Conservation (phyloP, 352 stramenopile genomes). For the Phytophthora niederhauseri region DNA sequence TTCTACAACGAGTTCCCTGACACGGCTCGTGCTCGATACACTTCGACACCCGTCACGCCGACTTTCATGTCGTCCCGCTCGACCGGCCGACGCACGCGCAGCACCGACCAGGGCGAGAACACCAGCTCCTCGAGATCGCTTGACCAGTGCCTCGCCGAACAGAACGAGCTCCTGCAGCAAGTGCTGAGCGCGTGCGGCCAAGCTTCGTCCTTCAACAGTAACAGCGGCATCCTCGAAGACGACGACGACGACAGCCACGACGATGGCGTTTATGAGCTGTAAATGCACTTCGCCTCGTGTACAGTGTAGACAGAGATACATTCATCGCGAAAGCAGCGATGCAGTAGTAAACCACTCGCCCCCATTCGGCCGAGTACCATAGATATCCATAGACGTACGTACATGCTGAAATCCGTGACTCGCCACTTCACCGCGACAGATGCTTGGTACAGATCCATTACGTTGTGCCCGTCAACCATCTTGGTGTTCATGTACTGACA, state of each 20-base stretch:
- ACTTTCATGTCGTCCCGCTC: conserved; percentile 12
- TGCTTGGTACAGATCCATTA: too few species aligned
- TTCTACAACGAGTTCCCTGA: conserved; percentile 29
- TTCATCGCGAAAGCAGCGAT: conserved; percentile 30
- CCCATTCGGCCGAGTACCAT: conserved; percentile 15
- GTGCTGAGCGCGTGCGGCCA: conserved; percentile 34
- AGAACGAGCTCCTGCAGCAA: conserved; percentile 47
- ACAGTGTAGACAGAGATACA: conserved; percentile 15
- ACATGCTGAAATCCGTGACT: neutral
- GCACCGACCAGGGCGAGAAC: conserved; percentile 30
- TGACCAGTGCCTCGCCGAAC: conserved; percentile 46
- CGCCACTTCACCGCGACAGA: neutral
- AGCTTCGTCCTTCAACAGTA: conserved; percentile 25
- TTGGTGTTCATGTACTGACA: too few species aligned
- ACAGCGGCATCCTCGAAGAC: conserved; percentile 27
- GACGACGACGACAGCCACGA: conserved; percentile 30
- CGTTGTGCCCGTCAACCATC: too few species aligned
- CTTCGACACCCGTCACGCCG: conserved; percentile 33
- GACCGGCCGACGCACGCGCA: conserved; percentile 34
- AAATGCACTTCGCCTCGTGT: neutral
- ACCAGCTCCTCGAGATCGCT: conserved; percentile 32
- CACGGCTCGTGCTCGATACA: conserved; percentile 32
- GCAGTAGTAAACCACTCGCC: conserved; percentile 25
- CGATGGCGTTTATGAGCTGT: conserved; percentile 41
- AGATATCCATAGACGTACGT: neutral